A percentile compares a stretch with the other conserved stretches of the same genome.
These are phyloP conservation scores for Recurvomyces mirabilis DNA, from an alignment of 495 filamentous ascomycete genomes.

Conservation along the genomic window DNA sequence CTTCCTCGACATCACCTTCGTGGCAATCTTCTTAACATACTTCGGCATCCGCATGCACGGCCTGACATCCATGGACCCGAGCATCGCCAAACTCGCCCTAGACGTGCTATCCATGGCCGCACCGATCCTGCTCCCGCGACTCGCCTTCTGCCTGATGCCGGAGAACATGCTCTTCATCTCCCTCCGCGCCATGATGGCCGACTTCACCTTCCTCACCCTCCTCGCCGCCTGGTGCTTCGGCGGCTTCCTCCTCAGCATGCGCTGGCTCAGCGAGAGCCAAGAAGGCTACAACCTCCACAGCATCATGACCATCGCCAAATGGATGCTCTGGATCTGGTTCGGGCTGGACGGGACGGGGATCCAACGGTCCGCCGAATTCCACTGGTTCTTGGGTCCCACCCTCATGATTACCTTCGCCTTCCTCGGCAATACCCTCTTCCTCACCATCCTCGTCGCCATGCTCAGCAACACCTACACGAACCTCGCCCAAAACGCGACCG, in stretches of 20 bases:
- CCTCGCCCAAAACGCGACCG: conserved; percentile 51
- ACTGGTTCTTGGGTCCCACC: conserved; percentile 53
- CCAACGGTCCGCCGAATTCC: conserved; percentile 51
- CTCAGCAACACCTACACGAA: conserved; percentile 59
- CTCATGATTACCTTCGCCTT: conserved; percentile 65
- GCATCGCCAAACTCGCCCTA: conserved; percentile 44
- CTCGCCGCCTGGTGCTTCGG: conserved; percentile 62
- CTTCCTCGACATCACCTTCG: conserved; percentile 61
- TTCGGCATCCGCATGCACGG: conserved; percentile 49
- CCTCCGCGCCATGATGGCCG: conserved; percentile 60
- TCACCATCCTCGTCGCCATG: conserved; percentile 67
- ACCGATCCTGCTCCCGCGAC: conserved; percentile 56
- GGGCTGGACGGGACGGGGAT: conserved; percentile 65
- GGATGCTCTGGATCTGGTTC: conserved; percentile 79
- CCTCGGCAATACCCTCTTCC: conserved; percentile 63
- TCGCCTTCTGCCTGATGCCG: conserved; percentile 63
- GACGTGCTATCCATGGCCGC: conserved; percentile 60
- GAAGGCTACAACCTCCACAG: conserved; percentile 29
- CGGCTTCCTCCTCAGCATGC: conserved; percentile 59
- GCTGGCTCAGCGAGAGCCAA: conserved; percentile 45
- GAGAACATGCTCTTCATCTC: conserved; percentile 65
- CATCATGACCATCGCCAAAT: conserved; percentile 52
- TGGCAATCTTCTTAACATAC: conserved; percentile 49
- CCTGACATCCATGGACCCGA: conserved; percentile 31
- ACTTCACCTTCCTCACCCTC: conserved; percentile 54